Percentiles rank a stretch among this genome's conserved stretches.
Evolutionary conservation across 2,329 filamentous ascomycete genomes (phyloP).

Genomic region (Phialophora verrucosa): DNA sequence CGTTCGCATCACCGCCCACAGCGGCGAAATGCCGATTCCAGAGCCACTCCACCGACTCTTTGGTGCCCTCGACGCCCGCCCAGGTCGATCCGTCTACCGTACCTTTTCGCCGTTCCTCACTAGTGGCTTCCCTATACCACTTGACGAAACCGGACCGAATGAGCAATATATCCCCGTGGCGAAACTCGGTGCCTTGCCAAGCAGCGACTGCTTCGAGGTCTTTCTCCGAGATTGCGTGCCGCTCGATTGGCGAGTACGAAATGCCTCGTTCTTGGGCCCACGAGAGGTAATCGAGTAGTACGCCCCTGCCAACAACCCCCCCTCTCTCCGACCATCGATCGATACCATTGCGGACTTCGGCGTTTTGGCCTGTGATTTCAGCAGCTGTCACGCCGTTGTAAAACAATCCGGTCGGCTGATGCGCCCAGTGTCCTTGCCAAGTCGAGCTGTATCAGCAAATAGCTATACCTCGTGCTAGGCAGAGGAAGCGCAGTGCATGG

Average conservation of each 20-base stretch:
- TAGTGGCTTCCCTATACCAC: conserved; percentile 57
- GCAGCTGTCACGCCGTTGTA: conserved; percentile 28
- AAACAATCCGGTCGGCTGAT: conserved; percentile 43
- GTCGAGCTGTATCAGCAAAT: neutral
- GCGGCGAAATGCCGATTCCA: conserved; percentile 72
- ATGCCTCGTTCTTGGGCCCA: conserved; percentile 59
- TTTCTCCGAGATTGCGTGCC: conserved; percentile 61
- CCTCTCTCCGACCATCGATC: conserved; percentile 47
- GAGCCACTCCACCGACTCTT: conserved; percentile 66
- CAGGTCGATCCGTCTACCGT: conserved; percentile 48
- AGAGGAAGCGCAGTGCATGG: neutral
- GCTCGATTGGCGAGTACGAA: conserved; percentile 58
- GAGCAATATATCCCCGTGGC: conserved; percentile 68
- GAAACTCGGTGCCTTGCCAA: conserved; percentile 60
- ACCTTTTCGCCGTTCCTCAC: conserved; percentile 43
- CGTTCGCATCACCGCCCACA: conserved; percentile 66
- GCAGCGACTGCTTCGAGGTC: conserved; percentile 65
- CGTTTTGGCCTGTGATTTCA: conserved; percentile 21
- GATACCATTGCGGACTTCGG: conserved; percentile 25
- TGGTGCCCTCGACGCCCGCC: conserved; percentile 59
- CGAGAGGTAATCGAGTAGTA: conserved; percentile 51
- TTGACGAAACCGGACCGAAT: conserved; percentile 68
- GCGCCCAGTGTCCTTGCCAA: conserved; percentile 48
- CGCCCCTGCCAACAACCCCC: conserved; percentile 50
- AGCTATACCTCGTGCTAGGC: neutral